Evolutionary conservation across 192 early-diverging fungal species (phyloP), one percentile per base, ranked within the genome.

Genomic region (Rhizophagus sp.): DNA sequence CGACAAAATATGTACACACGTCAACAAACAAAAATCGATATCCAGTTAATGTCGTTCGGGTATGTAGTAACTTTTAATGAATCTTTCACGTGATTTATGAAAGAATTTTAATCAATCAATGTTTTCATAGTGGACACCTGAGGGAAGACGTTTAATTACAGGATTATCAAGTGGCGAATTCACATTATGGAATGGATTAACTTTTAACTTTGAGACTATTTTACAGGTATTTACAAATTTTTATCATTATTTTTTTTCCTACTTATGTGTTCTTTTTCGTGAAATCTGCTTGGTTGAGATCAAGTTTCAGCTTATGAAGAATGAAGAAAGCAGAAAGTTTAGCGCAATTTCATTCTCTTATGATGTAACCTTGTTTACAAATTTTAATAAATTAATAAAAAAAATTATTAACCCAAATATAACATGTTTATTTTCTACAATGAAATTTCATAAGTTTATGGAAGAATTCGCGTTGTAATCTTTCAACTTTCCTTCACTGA

Each of bases 131-230:
- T 99, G 97, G 97, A 97, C 95, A 19, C 98, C 98, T 1, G 98
- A 99, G 83, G 97, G 97, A 24, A 86, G 98, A 24, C 90, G 97
- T 41, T 84, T 99, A 12, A 94, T 98, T 19, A 98, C 98, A 3
- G 98, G 96, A 12, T 93, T 96, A 0, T 95, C 95, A 1, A 92
- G 89, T 80, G 98, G 98, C 15, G 97, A 98, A 84, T 96, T 99
- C 75, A 99, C 97, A 4, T 84, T 98, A 34, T 99, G 98, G 98
- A 98, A 96, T 82, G 97, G 97, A 2, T 86, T 98, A 30, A 96
- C 95, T 1, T 98, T 99, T 81, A 99, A 99, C 82, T 99, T 98
- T 84, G 98, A 98, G 80, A 98, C 96, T 15, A 97, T 97, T 84
- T 87, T 97, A 77, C 95, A 97, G 85, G 91, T 88, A 87, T 52